Evolutionary conservation across 2,329 filamentous ascomycete genomes (phyloP).

Genomic region (Penicillium sp.): DNA sequence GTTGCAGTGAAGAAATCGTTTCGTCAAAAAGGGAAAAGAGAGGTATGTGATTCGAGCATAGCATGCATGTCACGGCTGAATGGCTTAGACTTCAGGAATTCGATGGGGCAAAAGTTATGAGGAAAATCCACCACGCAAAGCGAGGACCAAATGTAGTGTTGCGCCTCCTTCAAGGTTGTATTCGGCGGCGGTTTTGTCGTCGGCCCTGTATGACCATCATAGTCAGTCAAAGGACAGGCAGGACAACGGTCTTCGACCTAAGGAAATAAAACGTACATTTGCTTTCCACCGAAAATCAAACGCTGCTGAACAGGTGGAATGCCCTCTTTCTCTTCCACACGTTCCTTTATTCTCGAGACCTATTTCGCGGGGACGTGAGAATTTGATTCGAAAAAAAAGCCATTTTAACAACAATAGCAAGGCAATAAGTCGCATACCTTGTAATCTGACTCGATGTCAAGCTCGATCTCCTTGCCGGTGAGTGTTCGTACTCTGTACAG

Average conservation of each 20-base stretch:
- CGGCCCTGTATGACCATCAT: slow-evolving; percentile 60
- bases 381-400: neutral
- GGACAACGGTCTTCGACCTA: no score
- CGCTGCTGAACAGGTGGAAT: slow-evolving; percentile 96
- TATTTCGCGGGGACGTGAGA: slow-evolving; percentile 32
- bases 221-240: neutral
- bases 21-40: neutral
- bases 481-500: slow-evolving; percentile 81
- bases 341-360: slow-evolving; percentile 97
- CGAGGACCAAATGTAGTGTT: slow-evolving; percentile 91
- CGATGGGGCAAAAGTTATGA: neutral
- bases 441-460: slow-evolving; percentile 92
- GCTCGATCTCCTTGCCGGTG: slow-evolving; percentile 97
- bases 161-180: slow-evolving; percentile 89
- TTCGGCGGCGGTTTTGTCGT: slow-evolving; percentile 88
- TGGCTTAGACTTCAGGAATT: neutral
- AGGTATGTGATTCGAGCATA: neutral
- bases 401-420: neutral
- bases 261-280: slow-evolving; percentile 72
- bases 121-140: slow-evolving; percentile 70
- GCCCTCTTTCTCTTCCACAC: slow-evolving; percentile 97
- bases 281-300: slow-evolving; percentile 94
- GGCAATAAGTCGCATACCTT: slow-evolving; percentile 57
- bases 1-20: neutral
- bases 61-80: neutral